Base-by-base conservation (phyloP, 164 flowering plant species). In the Stephania cephalantha region DNA sequence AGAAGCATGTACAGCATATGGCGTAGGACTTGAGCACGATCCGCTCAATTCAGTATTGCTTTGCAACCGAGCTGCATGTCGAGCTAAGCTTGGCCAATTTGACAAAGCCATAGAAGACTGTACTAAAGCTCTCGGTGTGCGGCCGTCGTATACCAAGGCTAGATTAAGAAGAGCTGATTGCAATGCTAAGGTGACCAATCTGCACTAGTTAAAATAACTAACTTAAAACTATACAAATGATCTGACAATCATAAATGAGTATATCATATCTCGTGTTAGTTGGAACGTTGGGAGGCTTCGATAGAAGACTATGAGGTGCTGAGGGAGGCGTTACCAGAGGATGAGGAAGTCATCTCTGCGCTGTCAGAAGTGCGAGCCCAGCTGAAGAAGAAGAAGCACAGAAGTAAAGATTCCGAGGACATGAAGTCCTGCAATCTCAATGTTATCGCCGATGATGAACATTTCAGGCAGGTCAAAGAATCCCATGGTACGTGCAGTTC, bases 21-120 rank as follows among this genome's bases (percentile, higher is more conserved):
- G 83, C 10, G 89, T 87, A 65, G 98, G 98, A 44, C 84, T 95
- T 42, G 90, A 92, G 18, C 82, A 83, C 11, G 97, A 90, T 58
- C 90, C 94, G 9, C 74, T 78, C 77, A 95, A 95, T 84, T 85
- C 98, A 25, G 82, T 92, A 18, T 80, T 95, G 78, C 80, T 92
- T 20, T 92, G 95, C 76, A 93, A 95, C 81, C 79, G 97, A 68
- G 98, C 97, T 5, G 93, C 99, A 31, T 92, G 97, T 77, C 82
- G 88, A 18, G 85, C 81, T 9, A 93, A 89, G 81, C 87, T 91
- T 7, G 88, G 91, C 17, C 97, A 89, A 58, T 91, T 78, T 68
- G 98, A 91, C 74, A 90, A 88, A 63, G 95, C 97, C 17, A 50
- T 91, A 1, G 97, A 95, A 61, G 98, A 95, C 76, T 95, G 97